These are phyloP conservation scores for Candida golubevii DNA, from an alignment of 805 yeast species.

Conservation along the genomic window DNA sequence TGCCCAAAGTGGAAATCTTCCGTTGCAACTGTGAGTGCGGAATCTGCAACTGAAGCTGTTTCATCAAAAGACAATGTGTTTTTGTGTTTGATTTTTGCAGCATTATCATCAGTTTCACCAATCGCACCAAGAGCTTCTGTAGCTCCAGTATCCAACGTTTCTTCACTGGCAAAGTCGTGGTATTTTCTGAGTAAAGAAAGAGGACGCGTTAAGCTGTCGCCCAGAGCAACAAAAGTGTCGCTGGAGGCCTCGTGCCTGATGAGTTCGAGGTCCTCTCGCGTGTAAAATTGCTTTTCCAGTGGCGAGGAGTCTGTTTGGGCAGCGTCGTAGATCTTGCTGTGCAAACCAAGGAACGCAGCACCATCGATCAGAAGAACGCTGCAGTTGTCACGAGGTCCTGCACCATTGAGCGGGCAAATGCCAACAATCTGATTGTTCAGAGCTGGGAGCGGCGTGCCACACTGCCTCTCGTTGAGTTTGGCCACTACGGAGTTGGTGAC, in stretches of 20 bases:
- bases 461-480: slow-evolving; percentile 41
- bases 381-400: slow-evolving; percentile 21
- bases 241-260: slow-evolving; percentile 7
- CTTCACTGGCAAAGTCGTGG: not conserved
- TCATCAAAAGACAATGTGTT: not conserved
- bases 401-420: slow-evolving; percentile 32
- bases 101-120: not conserved
- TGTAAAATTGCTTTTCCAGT: slow-evolving; percentile 21
- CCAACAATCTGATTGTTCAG: slow-evolving; percentile 48
- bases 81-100: not conserved
- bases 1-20: slow-evolving; percentile 6
- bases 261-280: slow-evolving; percentile 21
- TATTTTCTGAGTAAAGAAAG: slow-evolving; percentile 4
- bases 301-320: slow-evolving; percentile 11
- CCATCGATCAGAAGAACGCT: slow-evolving; percentile 52
- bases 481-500: slow-evolving; percentile 29
- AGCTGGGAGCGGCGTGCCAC: slow-evolving; percentile 62
- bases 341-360: slow-evolving; percentile 54
- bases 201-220: slow-evolving; percentile 6
- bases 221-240: slow-evolving; percentile 12
- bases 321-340: slow-evolving; percentile 36
- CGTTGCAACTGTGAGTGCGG: not conserved
- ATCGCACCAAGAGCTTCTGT: not conserved
- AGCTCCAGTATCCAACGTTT: not conserved
- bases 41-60: not conserved